Percentiles rank a stretch among this genome's conserved stretches.
phyloP scores from a whole-genome alignment of 2,329 filamentous ascomycete genomes.

The Tolypocladium ovalisporum region DNA sequence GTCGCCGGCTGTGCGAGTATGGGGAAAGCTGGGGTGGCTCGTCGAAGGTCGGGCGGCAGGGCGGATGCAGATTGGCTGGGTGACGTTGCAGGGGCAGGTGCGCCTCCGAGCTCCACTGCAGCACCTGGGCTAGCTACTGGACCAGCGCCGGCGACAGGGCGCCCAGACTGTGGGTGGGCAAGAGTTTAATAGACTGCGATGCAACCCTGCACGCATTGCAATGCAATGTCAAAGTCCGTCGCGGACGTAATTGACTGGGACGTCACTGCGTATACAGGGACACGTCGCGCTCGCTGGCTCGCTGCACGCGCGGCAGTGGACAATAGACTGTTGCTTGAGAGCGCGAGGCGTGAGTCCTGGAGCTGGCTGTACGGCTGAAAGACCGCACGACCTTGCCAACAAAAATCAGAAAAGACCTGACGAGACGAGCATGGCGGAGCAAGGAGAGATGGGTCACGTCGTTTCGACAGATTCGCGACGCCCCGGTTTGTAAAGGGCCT shows the following conservation, averaged over 20 bases:
- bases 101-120: neutral
- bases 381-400: too few species aligned
- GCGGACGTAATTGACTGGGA: too few species aligned
- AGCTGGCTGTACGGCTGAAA: too few species aligned
- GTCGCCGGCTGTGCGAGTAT: neutral
- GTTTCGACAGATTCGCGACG: neutral
- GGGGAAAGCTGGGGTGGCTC: neutral
- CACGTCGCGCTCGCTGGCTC: too few species aligned
- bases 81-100: neutral
- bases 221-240: too few species aligned
- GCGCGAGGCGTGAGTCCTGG: too few species aligned
- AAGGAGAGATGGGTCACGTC: neutral
- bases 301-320: too few species aligned
- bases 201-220: neutral
- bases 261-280: too few species aligned
- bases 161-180: neutral
- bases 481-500: neutral
- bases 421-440: neutral
- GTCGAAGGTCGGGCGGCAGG: neutral
- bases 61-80: neutral
- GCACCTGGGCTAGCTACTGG: neutral
- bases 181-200: neutral
- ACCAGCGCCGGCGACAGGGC: neutral
- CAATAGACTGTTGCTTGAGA: too few species aligned
- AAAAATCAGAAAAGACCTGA: too few species aligned